Evolutionary conservation across 169 alveolate species (phyloP), one percentile per base, ranked within the genome.

Genomic region (Plasmodium inui): DNA sequence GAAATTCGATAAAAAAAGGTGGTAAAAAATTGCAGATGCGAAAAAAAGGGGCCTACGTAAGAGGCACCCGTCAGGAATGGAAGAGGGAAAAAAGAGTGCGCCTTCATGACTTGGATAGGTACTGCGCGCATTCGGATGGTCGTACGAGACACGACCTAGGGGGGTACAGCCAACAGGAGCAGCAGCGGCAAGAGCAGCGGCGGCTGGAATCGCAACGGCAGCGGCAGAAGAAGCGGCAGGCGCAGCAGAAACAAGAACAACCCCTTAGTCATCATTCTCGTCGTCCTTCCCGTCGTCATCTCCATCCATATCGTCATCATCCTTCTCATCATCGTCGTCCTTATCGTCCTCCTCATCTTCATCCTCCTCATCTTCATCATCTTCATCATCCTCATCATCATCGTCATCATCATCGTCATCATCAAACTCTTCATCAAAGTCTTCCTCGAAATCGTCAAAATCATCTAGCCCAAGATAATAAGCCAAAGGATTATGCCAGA

Each of bases 401-500:
- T 92, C 90, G 10, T 92, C 95, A 0, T 92, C 93, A 3, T 84
- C 95, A 70, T 92, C 95, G 9, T 92, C 95, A 39, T 92, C 95
- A 71, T 92, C 88, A 82, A 73, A 96, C 37, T 92, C 96, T 44
- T 92, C 98, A 26, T 93, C 91, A 80, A 96, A 96, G 44, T 95
- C 97, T 55, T 95, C 97, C 41, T 96, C 98, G 70, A 94, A 96
- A 53, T 96, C 98, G 12, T 95, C 96, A 79, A 88, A 95, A 46
- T 94, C 97, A 26, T 96, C 96, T 57, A 97, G 80, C 8, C 96
- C 98, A 72, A 95, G 55, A 82, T 96, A 97, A 84, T 97, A 97
- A 17, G 98, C 96, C 30, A 97, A 95, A 14, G 99, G 99, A 1
- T 98, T 97, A 93, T 97, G 99, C 98, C 98, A 97, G n/a, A 97